Evolutionary conservation across 495 filamentous ascomycete genomes (phyloP).

Genomic region (Annulohypoxylon maeteangense): DNA sequence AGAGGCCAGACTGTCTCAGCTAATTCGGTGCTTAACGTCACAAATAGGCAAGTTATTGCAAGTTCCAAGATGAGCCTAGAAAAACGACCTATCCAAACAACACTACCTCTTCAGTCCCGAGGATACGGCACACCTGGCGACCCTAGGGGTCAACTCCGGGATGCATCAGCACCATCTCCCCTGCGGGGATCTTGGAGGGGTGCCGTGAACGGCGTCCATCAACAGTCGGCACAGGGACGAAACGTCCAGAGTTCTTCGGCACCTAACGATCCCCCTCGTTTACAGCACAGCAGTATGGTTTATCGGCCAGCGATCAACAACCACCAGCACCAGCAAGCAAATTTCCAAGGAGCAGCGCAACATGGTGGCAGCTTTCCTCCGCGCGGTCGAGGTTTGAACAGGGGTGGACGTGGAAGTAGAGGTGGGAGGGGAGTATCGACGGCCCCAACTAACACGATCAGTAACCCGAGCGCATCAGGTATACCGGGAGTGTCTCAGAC

Average conservation of each 20-base stretch:
- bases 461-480: conserved; percentile 41
- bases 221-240: conserved; percentile 51
- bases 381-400: conserved; percentile 44
- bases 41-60: conserved; percentile 81
- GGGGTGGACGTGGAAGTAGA: conserved; percentile 43
- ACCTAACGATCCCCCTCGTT: conserved; percentile 53
- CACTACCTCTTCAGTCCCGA: conserved; percentile 65
- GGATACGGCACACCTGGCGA: conserved; percentile 70
- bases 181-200: conserved; percentile 78
- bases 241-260: conserved; percentile 49
- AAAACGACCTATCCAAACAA: conserved; percentile 66
- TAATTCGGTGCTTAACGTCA: conserved; percentile 86
- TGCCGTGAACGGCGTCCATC: conserved; percentile 61
- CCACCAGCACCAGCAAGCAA: conserved; percentile 27
- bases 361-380: conserved; percentile 28
- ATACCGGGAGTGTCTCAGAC: conserved; percentile 47
- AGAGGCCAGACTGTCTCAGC: conserved; percentile 90
- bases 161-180: conserved; percentile 74
- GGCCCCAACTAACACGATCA: conserved; percentile 41
- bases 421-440: conserved; percentile 47
- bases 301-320: conserved; percentile 51
- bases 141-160: conserved; percentile 67
- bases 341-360: conserved; percentile 39
- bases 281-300: conserved; percentile 57
- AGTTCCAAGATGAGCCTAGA: conserved; percentile 73